A percentile compares a stretch with the other conserved stretches of the same genome.
Evolutionary conservation across 495 filamentous ascomycete genomes (phyloP).

Genomic region (Aspergillus bertholletiae): DNA sequence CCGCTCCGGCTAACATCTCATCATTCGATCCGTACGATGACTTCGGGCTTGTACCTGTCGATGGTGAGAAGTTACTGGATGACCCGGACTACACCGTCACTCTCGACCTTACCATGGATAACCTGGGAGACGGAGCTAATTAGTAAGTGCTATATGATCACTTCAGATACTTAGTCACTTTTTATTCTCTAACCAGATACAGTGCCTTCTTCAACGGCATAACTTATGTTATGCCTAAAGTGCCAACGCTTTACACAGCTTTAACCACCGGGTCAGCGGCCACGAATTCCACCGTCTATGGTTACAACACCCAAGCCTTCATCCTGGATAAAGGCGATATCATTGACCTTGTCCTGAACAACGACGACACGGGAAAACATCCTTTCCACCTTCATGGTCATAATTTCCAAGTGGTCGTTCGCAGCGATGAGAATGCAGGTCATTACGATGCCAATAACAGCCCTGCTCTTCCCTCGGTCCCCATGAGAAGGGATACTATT

Average conservation of each 20-base stretch:
- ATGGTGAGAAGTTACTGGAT: constrained; percentile 39
- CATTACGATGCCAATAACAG: constrained; percentile 29
- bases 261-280: constrained; percentile 60
- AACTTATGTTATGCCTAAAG: constrained; percentile 69
- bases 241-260: constrained; percentile 76
- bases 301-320: constrained; percentile 64
- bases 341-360: constrained; percentile 80
- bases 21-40: constrained; percentile 45
- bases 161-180: neutral
- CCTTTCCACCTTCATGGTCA: constrained; percentile 91
- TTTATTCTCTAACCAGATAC: neutral
- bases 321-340: constrained; percentile 64
- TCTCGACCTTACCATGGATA: constrained; percentile 47
- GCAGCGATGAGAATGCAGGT: constrained; percentile 45
- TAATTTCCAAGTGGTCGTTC: constrained; percentile 67
- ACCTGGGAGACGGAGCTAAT: constrained; percentile 27
- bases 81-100: constrained; percentile 26
- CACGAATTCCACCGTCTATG: constrained; percentile 66
- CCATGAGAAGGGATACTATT: constrained; percentile 59
- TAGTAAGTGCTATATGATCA: constrained; percentile 44
- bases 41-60: constrained; percentile 46
- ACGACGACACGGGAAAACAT: constrained; percentile 67
- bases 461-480: constrained; percentile 31
- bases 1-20: constrained; percentile 14
- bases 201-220: constrained; percentile 72